Base-by-base conservation (phyloP, 208 protist species). In the Acanthamoeba healyi region DNA sequence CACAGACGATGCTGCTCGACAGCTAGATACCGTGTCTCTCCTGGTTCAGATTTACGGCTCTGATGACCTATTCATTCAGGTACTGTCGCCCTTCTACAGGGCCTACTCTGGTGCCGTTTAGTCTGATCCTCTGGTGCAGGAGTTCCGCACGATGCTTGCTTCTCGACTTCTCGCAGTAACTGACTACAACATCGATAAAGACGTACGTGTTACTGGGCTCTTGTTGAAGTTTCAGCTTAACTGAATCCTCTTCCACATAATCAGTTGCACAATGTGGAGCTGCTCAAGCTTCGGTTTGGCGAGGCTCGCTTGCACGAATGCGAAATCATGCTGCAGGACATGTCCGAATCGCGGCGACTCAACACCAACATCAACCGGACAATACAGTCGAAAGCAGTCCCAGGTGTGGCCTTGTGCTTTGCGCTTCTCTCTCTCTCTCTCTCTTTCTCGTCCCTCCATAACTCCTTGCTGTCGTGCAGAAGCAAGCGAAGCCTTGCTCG, bases 241-340 rank as follows among this genome's bases (percentile, higher is more conserved):
- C 49, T 19, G 40, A n/a, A 36, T 3, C 34, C n/a, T 46, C 67
- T 12, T 46, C 46, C 22, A 24, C 7, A 9, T 19, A 2, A 4
- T 6, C 34, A 86, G 84, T 36, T 44, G 0, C 84, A 70, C 29
- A 91, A 63, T 24, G 3, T 91, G 56, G 84, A 91, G 56, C n/a
- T 91, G 84, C 40, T 91, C 9, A 91, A 91, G 29, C n/a, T 91
- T 26, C 46, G 84, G n/a, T 91, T 91, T 26, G 84, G 84, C 32
- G 84, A 91, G 38, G 54, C 58, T 49, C 32, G 56, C 19, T 54
- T 91, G 56, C 84, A 91, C 61, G 84, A 91, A 49, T 91, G 84
- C 56, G 56, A 91, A 38, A 91, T 91, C 84, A 91, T 91, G 84
- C 36, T 91, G 15, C 84, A 72, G 58, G 84, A 91, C 22, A 72